Conservation (phyloP, 1,284 basidiomycete species). For the Exobasidium cylindrosporum region DNA sequence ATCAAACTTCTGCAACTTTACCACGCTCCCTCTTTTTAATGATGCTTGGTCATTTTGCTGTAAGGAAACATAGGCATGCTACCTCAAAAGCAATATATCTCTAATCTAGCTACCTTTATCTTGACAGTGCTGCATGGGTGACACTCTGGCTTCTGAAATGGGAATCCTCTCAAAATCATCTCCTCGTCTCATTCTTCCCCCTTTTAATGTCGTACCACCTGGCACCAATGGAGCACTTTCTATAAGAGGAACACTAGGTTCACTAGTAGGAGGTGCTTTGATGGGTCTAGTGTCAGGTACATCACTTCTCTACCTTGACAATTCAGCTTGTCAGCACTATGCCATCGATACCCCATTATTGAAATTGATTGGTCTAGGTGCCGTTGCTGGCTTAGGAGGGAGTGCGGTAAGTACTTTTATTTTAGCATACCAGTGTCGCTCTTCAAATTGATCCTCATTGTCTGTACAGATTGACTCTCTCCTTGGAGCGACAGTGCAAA, state of each 20-base stretch:
- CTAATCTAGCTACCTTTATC: neutral
- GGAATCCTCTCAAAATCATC: slow-evolving; percentile 34
- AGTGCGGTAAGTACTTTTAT: slow-evolving; percentile 7
- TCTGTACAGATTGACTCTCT: slow-evolving; percentile 64
- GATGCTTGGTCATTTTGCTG: slow-evolving; percentile 34
- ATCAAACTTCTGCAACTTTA: neutral
- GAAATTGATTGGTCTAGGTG: slow-evolving; percentile 61
- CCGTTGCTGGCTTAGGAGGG: slow-evolving; percentile 39
- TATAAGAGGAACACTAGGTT: slow-evolving; percentile 69
- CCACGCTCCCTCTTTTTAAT: slow-evolving; percentile 20
- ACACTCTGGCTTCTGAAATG: slow-evolving; percentile 43
- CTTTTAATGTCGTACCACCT: slow-evolving; percentile 79
- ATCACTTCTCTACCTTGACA: slow-evolving; percentile 10
- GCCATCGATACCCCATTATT: slow-evolving; percentile 57
- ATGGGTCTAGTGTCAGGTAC: slow-evolving; percentile 25
- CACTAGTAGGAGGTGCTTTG: slow-evolving; percentile 67
- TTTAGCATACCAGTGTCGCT: too few relatives aligned
- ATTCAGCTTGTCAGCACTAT: slow-evolving; percentile 7
- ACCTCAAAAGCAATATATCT: neutral
- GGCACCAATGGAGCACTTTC: slow-evolving; percentile 91
- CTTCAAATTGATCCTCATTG: neutral
- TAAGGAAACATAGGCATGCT: neutral
- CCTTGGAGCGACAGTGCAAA: slow-evolving; percentile 81
- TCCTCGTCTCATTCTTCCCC: slow-evolving; percentile 63
- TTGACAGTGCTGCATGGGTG: slow-evolving; percentile 37